Conservation (phyloP, 2,329 filamentous ascomycete species). For the Macrophomina tecta region DNA sequence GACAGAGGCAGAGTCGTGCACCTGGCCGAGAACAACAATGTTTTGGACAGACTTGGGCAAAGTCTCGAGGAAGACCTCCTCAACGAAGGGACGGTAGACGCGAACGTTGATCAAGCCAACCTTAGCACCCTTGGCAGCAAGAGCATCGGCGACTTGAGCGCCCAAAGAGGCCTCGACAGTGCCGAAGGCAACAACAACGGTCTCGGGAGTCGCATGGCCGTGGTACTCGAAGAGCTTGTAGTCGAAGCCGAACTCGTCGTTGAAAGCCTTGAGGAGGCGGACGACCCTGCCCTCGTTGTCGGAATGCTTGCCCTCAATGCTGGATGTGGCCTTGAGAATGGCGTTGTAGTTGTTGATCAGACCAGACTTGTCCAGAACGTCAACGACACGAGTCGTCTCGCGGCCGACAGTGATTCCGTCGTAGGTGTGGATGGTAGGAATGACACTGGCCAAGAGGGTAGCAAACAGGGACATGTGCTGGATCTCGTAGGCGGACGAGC, state of each 20-base stretch:
- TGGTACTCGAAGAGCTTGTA: slow-evolving; percentile 95
- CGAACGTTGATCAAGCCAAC: slow-evolving; percentile 91
- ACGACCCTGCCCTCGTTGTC: slow-evolving; percentile 75
- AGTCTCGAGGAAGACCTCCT: slow-evolving; percentile 86
- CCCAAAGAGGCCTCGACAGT: slow-evolving; percentile 88
- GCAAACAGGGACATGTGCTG: slow-evolving; percentile 96
- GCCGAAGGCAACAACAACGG: slow-evolving; percentile 89
- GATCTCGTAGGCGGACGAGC: slow-evolving; percentile 84
- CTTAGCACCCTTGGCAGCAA: slow-evolving; percentile 75
- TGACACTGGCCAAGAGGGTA: slow-evolving; percentile 76
- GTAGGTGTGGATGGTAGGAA: slow-evolving; percentile 87
- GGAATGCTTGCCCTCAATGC: slow-evolving; percentile 70
- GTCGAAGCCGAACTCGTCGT: slow-evolving; percentile 89
- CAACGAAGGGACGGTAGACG: slow-evolving; percentile 92
- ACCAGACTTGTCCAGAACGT: slow-evolving; percentile 75
- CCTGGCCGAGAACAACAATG: slow-evolving; percentile 88
- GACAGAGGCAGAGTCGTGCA: slow-evolving; percentile 74
- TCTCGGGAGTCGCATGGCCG: slow-evolving; percentile 78
- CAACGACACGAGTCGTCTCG: slow-evolving; percentile 81
- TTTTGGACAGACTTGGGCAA: slow-evolving; percentile 77
- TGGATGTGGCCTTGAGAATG: slow-evolving; percentile 66
- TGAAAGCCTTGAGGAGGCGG: slow-evolving; percentile 75
- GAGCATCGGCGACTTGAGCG: slow-evolving; percentile 75
- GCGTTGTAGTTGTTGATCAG: slow-evolving; percentile 72
- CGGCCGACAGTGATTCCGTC: slow-evolving; percentile 83